Conservation (phyloP, 208 protist genomes). For the Crithidia mellificae region DNA sequence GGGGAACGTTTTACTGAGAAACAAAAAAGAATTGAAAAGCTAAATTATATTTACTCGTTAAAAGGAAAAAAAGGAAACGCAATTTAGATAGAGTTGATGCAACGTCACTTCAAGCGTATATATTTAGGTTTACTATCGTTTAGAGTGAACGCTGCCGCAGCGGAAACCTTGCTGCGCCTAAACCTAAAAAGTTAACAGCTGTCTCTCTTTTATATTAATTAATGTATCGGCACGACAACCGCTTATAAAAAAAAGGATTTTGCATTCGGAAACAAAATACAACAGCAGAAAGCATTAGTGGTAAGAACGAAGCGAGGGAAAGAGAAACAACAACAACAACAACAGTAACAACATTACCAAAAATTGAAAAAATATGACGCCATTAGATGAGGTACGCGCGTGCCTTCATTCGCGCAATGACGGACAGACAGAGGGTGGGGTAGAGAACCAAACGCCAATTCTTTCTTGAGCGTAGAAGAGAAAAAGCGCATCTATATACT, state of each 20-base stretch:
- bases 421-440: not conserved
- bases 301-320: not conserved
- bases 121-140: too few species aligned
- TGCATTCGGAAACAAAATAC: not conserved
- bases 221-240: slow-evolving; percentile 11
- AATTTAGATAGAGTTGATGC: not conserved
- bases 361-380: slow-evolving; percentile 7
- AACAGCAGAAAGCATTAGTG: not conserved
- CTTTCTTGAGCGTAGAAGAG: too few species aligned
- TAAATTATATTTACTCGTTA: not conserved
- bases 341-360: slow-evolving; percentile 8
- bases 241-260: not conserved
- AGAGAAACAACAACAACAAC: not conserved
- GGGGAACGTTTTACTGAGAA: slow-evolving; percentile 1
- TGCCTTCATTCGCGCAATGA: not conserved
- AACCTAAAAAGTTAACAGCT: too few species aligned
- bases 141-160: not conserved
- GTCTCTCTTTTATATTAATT: too few species aligned
- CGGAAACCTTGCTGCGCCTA: not conserved
- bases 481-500: too few species aligned
- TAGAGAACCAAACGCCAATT: too few species aligned
- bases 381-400: not conserved
- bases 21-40: not conserved
- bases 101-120: not conserved
- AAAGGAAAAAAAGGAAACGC: not conserved